A percentile compares a stretch with the other conserved stretches of the same genome.
Conservation (phyloP, 192 early-diverging fungal genomes). For the Entomortierella chlamydospora region DNA sequence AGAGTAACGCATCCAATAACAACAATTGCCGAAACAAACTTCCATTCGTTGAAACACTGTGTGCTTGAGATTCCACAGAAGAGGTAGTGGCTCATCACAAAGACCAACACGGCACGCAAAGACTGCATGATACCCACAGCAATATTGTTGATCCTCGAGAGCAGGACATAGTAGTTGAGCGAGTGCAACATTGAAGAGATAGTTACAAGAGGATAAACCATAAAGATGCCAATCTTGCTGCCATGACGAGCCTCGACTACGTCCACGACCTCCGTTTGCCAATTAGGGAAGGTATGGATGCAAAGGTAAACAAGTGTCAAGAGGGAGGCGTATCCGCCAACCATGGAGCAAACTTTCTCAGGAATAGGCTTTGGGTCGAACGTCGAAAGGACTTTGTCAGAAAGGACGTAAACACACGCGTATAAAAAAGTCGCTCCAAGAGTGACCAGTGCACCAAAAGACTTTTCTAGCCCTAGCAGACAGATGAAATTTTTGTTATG, state of each 20-base stretch:
- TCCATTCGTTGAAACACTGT: conserved; percentile 71
- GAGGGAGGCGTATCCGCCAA: conserved; percentile 57
- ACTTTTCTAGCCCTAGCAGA: conserved; percentile 15
- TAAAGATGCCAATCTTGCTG: conserved; percentile 33
- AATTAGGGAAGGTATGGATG: conserved; percentile 64
- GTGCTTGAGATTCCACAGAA: conserved; percentile 63
- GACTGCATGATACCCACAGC: conserved; percentile 68
- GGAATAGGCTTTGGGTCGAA: conserved; percentile 58
- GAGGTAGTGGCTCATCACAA: conserved; percentile 67
- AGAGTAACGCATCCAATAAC: conserved; percentile 67
- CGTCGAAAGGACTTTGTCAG: conserved; percentile 61
- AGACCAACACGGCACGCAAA: conserved; percentile 66
- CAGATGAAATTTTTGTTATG: neutral
- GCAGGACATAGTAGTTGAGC: conserved; percentile 66
- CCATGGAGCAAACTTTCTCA: conserved; percentile 62
- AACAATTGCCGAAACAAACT: conserved; percentile 60
- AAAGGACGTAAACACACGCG: conserved; percentile 69
- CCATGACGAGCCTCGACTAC: conserved; percentile 3
- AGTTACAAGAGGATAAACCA: conserved; percentile 56
- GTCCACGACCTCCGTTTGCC: conserved; percentile 52
- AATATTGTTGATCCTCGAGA: conserved; percentile 65
- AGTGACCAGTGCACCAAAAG: conserved; percentile 65
- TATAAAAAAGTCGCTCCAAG: conserved; percentile 66
- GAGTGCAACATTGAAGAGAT: conserved; percentile 62
- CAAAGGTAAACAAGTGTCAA: conserved; percentile 61